These are phyloP conservation scores for Metrosideros polymorpha DNA, from an alignment of 441 rosid genomes.

Conservation along the genomic window DNA sequence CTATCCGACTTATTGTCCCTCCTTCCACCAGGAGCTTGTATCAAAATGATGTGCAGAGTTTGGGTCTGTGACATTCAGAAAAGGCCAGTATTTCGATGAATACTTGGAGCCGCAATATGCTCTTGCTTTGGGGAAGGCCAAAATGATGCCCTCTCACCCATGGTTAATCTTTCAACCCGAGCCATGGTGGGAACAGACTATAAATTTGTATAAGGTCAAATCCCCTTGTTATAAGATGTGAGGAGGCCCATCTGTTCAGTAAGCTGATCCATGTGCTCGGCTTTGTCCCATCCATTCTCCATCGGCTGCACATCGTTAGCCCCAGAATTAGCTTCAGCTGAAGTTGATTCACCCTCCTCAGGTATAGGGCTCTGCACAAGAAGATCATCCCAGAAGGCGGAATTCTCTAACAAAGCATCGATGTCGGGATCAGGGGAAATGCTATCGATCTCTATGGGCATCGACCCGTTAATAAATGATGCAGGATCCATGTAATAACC, in stretches of 20 bases:
- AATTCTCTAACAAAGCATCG: conserved; percentile 47
- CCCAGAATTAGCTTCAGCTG: conserved; percentile 22
- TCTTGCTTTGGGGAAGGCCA: neutral
- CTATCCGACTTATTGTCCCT: neutral
- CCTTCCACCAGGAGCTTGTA: neutral
- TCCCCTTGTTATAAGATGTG: conserved; percentile 35
- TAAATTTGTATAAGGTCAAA: conserved; percentile 6
- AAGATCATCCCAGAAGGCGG: conserved; percentile 51
- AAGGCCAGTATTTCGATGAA: neutral
- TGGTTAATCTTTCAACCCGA: neutral
- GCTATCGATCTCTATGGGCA: conserved; percentile 39
- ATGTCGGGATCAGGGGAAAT: conserved; percentile 53
- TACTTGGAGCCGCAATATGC: neutral
- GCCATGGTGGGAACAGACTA: neutral
- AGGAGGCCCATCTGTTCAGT: conserved; percentile 86
- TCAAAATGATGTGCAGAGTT: neutral
- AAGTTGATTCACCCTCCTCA: conserved; percentile 52
- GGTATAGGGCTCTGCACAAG: conserved; percentile 39
- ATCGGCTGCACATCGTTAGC: conserved; percentile 21
- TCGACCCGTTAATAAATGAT: conserved; percentile 25
- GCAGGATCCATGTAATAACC: conserved; percentile 39
- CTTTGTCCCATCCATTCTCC: conserved; percentile 42
- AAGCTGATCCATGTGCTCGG: conserved; percentile 55
- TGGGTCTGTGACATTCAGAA: neutral
- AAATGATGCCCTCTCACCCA: neutral